These are phyloP conservation scores for Myxozyma mucilagina DNA, from an alignment of 805 yeast species.

Conservation along the genomic window DNA sequence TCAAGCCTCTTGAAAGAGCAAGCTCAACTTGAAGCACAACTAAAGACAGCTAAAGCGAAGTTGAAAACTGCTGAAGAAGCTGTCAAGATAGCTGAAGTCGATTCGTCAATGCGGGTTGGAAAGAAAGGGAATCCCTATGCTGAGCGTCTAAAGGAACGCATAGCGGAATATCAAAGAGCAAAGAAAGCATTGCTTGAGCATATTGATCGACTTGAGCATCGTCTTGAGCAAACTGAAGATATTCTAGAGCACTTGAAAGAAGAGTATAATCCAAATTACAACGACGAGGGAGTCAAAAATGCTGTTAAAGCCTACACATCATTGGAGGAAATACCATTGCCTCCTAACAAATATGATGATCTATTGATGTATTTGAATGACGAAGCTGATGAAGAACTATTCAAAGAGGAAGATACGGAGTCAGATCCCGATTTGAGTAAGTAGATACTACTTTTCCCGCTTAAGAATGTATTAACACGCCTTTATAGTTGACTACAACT, in stretches of 20 bases:
- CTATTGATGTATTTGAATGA: background rate
- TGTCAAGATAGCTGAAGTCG: slow-evolving; percentile 37
- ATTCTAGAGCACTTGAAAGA: slow-evolving; percentile 52
- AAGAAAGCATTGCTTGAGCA: slow-evolving; percentile 8
- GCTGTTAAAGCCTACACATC: slow-evolving; percentile 53
- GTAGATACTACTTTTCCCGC: background rate
- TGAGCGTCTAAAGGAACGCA: slow-evolving; percentile 16
- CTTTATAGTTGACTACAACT: slow-evolving; percentile 7
- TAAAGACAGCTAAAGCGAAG: slow-evolving; percentile 31
- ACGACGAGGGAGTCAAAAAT: slow-evolving; percentile 81
- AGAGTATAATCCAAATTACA: slow-evolving; percentile 78
- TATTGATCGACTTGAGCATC: slow-evolving; percentile 15
- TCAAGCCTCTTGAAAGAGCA: slow-evolving; percentile 31
- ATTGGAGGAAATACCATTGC: slow-evolving; percentile 34
- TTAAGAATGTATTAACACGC: background rate
- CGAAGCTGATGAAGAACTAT: slow-evolving; percentile 19
- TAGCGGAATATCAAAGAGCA: slow-evolving; percentile 25
- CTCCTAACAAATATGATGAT: background rate
- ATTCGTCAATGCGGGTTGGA: slow-evolving; percentile 14
- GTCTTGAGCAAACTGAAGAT: slow-evolving; percentile 28
- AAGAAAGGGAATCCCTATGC: slow-evolving; percentile 12
- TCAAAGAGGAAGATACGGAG: slow-evolving; percentile 10
- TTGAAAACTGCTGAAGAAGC: slow-evolving; percentile 37
- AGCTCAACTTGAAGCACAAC: slow-evolving; percentile 31
- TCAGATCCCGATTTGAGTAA: slow-evolving; percentile 18